Evolutionary conservation across 108 stramenopile genomes (phyloP).

Genomic region (Chaetoceros muelleri): DNA sequence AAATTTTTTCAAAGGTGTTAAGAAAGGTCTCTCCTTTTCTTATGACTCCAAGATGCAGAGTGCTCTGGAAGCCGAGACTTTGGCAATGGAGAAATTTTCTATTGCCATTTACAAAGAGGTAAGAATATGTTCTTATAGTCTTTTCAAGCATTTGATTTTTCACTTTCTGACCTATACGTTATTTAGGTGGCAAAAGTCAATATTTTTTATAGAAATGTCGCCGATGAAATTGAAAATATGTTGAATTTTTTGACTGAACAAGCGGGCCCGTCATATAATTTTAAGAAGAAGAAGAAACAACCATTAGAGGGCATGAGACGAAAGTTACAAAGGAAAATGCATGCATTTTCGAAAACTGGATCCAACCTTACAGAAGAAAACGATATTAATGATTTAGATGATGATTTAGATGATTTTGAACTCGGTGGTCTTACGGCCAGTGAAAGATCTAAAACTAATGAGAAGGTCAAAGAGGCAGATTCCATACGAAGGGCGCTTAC

Average conservation of each 20-base stretch:
- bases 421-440: neutral
- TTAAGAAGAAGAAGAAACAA: slow-evolving; percentile 2
- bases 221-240: slow-evolving; percentile 43
- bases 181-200: slow-evolving; percentile 30
- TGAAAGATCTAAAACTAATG: slow-evolving; percentile 5
- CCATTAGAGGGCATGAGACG: slow-evolving; percentile 8
- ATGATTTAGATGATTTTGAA: slow-evolving; percentile 8
- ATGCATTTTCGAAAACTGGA: slow-evolving; percentile 4
- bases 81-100: neutral
- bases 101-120: slow-evolving; percentile 19
- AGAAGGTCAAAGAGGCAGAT: slow-evolving; percentile 28
- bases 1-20: neutral
- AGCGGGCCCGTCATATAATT: slow-evolving; percentile 4
- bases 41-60: neutral
- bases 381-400: slow-evolving; percentile 12
- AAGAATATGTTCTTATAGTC: neutral
- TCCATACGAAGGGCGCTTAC: slow-evolving; percentile 70
- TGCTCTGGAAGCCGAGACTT: neutral
- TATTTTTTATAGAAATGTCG: slow-evolving; percentile 43
- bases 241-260: slow-evolving; percentile 47
- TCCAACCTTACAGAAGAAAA: slow-evolving; percentile 10
- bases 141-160: neutral
- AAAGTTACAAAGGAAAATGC: too few species aligned
- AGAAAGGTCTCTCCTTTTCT: neutral
- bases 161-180: too few species aligned